These are phyloP conservation scores for Yarrowia yakushimensis DNA, from an alignment of 805 yeast genomes.

Conservation along the genomic window DNA sequence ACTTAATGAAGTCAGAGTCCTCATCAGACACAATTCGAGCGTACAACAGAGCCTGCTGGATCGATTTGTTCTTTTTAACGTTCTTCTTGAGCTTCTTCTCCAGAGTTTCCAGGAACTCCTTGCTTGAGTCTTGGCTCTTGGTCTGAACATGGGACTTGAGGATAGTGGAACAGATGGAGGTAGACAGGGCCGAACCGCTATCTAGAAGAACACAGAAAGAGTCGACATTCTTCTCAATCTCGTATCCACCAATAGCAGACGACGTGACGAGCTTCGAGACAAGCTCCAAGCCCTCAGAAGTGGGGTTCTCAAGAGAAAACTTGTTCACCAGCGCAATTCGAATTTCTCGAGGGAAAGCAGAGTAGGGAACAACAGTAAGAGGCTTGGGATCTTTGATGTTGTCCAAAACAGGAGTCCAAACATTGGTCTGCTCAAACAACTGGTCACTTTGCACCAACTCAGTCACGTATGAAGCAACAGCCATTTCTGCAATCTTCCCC, in stretches of 20 bases:
- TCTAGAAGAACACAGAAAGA: conserved; percentile 8
- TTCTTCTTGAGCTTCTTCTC: conserved; percentile 15
- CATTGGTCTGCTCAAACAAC: background rate
- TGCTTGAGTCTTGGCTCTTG: background rate
- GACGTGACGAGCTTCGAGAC: background rate
- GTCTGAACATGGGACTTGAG: background rate
- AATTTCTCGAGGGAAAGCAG: conserved; percentile 2
- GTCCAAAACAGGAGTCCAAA: conserved; percentile 5
- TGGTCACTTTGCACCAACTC: conserved; percentile 4
- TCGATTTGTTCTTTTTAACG: conserved; percentile 12
- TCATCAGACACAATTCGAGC: conserved; percentile 14
- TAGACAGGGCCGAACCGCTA: background rate
- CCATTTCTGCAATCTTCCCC: background rate
- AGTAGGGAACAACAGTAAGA: background rate
- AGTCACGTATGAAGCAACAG: background rate
- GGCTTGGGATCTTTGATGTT: background rate
- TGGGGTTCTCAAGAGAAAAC: background rate
- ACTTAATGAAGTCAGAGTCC: conserved; percentile 15
- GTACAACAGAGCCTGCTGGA: conserved; percentile 6
- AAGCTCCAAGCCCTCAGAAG: background rate
- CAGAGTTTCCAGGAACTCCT: conserved; percentile 8
- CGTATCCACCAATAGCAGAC: background rate
- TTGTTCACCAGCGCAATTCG: background rate
- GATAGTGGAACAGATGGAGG: background rate
- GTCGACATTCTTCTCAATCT: conserved; percentile 10